phyloP scores from a whole-genome alignment of 2,329 filamentous ascomycete species.

The Tolypocladium guangdongense region DNA sequence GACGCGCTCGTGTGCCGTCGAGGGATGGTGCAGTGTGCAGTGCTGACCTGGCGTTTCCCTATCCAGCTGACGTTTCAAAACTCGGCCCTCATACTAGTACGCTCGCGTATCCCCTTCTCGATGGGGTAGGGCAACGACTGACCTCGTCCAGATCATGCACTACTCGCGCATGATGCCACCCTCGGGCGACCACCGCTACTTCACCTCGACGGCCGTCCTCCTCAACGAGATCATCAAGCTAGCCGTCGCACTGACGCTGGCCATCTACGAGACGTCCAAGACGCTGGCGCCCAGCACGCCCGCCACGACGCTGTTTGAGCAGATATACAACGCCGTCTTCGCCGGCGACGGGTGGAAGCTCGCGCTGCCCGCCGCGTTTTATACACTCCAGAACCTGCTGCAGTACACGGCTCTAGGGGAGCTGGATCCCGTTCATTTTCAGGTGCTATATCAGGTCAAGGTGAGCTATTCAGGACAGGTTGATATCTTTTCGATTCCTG shows the following conservation, averaged over 20 bases:
- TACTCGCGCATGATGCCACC: constrained; percentile 92
- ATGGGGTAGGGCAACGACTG: not conserved
- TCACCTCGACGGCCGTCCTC: constrained; percentile 88
- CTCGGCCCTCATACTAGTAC: constrained; percentile 63
- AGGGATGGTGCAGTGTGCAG: not conserved
- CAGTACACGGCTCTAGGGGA: constrained; percentile 90
- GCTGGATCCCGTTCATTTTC: constrained; percentile 83
- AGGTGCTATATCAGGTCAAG: constrained; percentile 89
- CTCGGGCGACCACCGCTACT: constrained; percentile 73
- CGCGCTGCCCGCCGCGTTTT: constrained; percentile 76
- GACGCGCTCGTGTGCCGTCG: not conserved
- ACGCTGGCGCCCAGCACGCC: constrained; percentile 69
- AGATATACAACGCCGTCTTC: constrained; percentile 73
- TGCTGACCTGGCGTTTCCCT: constrained; percentile 2
- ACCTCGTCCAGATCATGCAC: constrained; percentile 61
- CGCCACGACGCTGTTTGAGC: constrained; percentile 67
- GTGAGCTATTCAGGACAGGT: constrained; percentile 20
- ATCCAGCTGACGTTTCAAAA: constrained; percentile 63
- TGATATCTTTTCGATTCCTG: not conserved
- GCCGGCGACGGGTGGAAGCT: constrained; percentile 91
- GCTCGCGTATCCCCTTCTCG: constrained; percentile 7
- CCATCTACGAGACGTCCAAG: constrained; percentile 75
- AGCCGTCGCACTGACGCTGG: constrained; percentile 72
- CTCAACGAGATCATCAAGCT: constrained; percentile 90
- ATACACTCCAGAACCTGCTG: constrained; percentile 86